Evolutionary conservation across 2,329 filamentous ascomycete genomes (phyloP).

Genomic region (Neofusicoccum kwambonambiense): DNA sequence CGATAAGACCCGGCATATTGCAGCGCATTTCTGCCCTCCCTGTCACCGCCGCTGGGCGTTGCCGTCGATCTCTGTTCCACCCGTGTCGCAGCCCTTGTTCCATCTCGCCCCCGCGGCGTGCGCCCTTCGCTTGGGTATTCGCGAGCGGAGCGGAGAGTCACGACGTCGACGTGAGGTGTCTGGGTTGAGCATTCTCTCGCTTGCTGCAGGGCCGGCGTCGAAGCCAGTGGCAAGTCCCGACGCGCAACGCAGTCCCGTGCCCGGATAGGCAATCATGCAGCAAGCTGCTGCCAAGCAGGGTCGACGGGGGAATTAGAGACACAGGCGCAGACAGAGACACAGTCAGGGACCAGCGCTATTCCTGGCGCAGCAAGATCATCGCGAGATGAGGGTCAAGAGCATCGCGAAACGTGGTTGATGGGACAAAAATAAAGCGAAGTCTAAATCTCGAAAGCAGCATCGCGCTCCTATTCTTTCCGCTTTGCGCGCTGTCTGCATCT

Average conservation of each 20-base stretch:
- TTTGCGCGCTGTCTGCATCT: no score
- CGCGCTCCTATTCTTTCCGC: no score
- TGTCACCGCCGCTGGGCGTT: no score
- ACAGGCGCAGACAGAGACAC: no score
- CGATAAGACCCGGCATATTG: not conserved
- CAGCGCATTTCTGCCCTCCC: not conserved
- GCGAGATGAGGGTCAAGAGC: not conserved
- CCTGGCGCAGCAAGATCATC: not conserved
- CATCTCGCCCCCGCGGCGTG: no score
- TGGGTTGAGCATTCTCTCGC: not conserved
- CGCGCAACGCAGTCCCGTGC: no score
- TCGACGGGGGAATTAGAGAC: not conserved
- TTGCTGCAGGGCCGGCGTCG: no score
- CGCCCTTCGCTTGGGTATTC: not conserved
- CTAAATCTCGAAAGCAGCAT: no score
- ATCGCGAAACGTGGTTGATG: not conserved
- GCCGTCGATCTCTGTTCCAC: not conserved
- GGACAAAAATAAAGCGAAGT: not conserved
- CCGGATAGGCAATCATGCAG: not conserved
- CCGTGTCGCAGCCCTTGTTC: not conserved
- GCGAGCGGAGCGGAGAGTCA: not conserved
- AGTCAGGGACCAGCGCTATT: not conserved
- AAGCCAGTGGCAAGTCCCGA: not conserved
- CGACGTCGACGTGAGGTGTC: not conserved
- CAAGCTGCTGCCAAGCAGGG: not conserved